Base-by-base conservation (phyloP, 805 yeast species). In the Torulaspora delbrueckii region DNA sequence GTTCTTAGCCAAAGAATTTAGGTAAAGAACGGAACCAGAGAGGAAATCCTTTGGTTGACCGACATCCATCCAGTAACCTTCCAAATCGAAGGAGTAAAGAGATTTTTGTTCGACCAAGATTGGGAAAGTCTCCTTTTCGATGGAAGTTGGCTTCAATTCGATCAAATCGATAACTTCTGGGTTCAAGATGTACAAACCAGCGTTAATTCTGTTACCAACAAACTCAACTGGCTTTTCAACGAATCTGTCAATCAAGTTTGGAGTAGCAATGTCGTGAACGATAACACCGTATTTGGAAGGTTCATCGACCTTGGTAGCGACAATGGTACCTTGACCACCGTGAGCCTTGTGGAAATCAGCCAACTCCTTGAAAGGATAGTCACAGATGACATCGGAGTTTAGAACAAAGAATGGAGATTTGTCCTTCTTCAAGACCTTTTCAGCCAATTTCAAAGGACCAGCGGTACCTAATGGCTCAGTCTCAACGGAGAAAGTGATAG, bases 31-130 rank as follows among this genome's bases (percentile, higher is more conserved):
- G 63, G 97, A 87, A 71, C 99, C 99, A 50, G 96, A 82, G 56
- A 93, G 74, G 83, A 89, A 93, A 74, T 93, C 99, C 81, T 91
- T 93, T 79, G 99, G 99, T 78, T 93, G 99, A 72, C 99, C 99
- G 59, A 93, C 97, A 72, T 93, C 99, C 99, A 93, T 93, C 99
- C 99, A 93, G 86, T 82, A 93, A 57, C 99, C 98, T 77, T 93
- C 97, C 66, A 93, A 81, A 72, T 93, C 99, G 66, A 86, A 93
- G 45, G 98, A 90, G 79, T 83, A 93, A 63, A 93, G 79, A 51
- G 84, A 78, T 66, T 84, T 89, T 67, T 84, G 75, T 73, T 86
- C 95, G 57, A 95, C 97, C 62, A 93, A 80, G 63, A 76, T 74
- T 63, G 99, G 99, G 96, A 93, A 93, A 59, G 97, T 90, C 79